Conservation (phyloP, 306 rosid genomes). For the Rosa lucieae region DNA sequence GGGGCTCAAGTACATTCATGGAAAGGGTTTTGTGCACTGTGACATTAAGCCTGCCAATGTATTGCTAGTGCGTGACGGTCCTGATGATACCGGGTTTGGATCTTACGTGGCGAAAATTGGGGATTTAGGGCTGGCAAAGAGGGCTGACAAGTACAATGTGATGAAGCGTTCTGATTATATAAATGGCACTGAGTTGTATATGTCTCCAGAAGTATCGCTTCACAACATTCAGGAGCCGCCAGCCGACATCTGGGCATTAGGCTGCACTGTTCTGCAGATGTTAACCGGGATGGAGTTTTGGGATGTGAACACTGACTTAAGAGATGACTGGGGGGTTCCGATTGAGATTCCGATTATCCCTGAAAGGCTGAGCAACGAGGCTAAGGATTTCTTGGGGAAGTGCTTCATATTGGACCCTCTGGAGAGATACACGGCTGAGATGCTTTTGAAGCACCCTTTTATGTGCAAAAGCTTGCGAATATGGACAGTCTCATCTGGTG, state of each 20-base stretch:
- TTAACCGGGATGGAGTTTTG: slow-evolving; percentile 1
- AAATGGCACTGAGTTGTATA: slow-evolving; percentile 10
- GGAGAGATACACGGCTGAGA: slow-evolving; percentile 13
- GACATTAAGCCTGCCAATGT: slow-evolving; percentile 21
- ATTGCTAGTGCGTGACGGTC: slow-evolving; percentile 1
- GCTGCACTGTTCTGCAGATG: slow-evolving; percentile 13
- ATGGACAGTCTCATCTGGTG: not conserved
- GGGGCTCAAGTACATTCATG: slow-evolving; percentile 11
- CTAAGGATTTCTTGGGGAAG: slow-evolving; percentile 6
- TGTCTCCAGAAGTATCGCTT: slow-evolving; percentile 1
- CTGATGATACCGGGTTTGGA: not conserved
- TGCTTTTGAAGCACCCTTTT: slow-evolving; percentile 15
- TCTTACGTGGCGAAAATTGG: slow-evolving; percentile 12
- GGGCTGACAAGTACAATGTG: not conserved
- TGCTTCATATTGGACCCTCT: slow-evolving; percentile 4
- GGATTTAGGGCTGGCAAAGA: slow-evolving; percentile 18
- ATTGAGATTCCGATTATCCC: not conserved
- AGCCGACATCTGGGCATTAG: slow-evolving; percentile 24
- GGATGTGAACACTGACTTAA: not conserved
- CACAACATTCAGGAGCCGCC: slow-evolving; percentile 10
- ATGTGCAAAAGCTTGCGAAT: not conserved
- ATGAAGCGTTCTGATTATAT: not conserved
- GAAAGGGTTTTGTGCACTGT: slow-evolving; percentile 21
- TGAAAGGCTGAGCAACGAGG: not conserved
- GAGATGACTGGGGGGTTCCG: not conserved